Base-by-base conservation (phyloP, 2,329 filamentous ascomycete genomes). In the Fusarium xyrophilum region DNA sequence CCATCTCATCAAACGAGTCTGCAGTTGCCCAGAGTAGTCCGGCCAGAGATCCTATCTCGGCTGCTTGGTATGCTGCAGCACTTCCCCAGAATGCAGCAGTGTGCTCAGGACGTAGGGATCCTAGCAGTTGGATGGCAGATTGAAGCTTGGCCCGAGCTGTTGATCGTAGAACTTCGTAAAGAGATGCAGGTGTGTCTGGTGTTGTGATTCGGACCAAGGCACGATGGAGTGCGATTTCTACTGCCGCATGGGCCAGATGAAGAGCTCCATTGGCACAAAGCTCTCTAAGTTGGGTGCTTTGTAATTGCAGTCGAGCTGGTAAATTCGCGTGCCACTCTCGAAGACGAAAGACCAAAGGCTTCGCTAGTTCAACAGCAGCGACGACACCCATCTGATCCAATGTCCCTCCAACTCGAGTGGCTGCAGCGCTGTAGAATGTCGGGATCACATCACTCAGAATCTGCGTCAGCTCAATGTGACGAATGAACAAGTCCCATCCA, bases 361-460 rank as follows among this genome's bases (percentile, higher is more conserved):
- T 77, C 11, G 76, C 77, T 14, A 77, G 54, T 44, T 78, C 77
- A 32, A 76, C 76, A 27, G 76, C 76, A 17, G 75, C 76, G 5
- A 78, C 73, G 1, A 76, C 73, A 2, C 76, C 76, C 60, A 77
- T 69, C 19, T 76, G 76, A 21, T 78, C 76, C 30, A 78, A 52
- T 7, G 74, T 74, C 19, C 79, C 71, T 19, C 70, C 73, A 14
- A 50, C 68, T 6, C 71, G 76, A 48, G 69, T 79, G 7, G 76
- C 76, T 21, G 70, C 74, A 10, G 75, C 71, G 6, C 78, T 82
- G 68, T 85, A 86, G 12, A 87, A 81, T 1, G 78, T 80, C 13
- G 81, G 80, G 25, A 86, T 75, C 25, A 86, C 82, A 48, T 86
- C 84, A 39, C 82, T 80, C 46, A 86, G 79, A 43, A 86, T 84